A percentile compares a stretch with the other conserved stretches of the same genome.
Evolutionary conservation across 2,329 filamentous ascomycete genomes (phyloP).

Genomic region (Macrophomina pseudophaseolina): DNA sequence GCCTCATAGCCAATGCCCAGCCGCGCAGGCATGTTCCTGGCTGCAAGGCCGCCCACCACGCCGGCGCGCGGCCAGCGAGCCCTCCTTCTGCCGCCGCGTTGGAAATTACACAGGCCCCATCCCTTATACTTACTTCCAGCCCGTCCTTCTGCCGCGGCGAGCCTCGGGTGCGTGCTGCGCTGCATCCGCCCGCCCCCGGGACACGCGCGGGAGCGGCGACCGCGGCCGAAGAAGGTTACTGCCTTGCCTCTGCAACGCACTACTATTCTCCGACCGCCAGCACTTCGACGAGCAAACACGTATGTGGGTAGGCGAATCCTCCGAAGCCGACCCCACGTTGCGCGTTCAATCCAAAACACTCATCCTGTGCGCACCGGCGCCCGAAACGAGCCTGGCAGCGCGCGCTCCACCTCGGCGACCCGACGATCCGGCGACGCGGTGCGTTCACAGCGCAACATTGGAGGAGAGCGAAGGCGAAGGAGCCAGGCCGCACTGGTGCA

Average conservation of each 20-base stretch:
- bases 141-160: background rate
- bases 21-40: conserved; percentile 24
- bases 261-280: background rate
- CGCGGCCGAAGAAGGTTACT: background rate
- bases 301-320: background rate
- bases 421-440: background rate
- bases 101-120: conserved; percentile 24
- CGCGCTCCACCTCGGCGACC: conserved; percentile 16
- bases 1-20: conserved; percentile 15
- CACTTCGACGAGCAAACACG: background rate
- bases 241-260: background rate
- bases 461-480: conserved; percentile 8
- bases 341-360: conserved; percentile 22
- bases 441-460: background rate
- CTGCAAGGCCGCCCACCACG: conserved; percentile 19
- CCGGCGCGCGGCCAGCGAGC: conserved; percentile 17
- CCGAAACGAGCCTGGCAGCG: conserved; percentile 14
- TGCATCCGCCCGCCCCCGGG: background rate
- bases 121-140: conserved; percentile 22
- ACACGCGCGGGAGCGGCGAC: conserved; percentile 14
- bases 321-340: conserved; percentile 15
- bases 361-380: conserved; percentile 7
- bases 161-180: conserved; percentile 1
- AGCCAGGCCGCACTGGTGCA: conserved; percentile 3
- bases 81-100: background rate